A percentile compares a stretch with the other conserved stretches of the same genome.
Conservation (phyloP, 495 filamentous ascomycete species). For the Trichoderma gamsii region DNA sequence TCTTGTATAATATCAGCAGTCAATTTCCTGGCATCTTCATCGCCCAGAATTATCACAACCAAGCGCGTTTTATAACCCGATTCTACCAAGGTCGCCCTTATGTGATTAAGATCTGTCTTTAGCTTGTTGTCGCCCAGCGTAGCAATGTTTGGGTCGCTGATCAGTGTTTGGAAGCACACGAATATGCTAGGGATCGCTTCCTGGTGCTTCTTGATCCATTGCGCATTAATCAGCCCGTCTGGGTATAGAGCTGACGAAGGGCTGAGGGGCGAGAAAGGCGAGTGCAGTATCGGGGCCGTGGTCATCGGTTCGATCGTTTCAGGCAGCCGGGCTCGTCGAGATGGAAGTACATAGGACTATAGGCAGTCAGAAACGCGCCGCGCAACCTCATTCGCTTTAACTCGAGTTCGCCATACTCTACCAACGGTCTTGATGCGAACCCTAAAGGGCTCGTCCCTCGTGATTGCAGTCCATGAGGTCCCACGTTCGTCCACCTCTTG, state of each 20-base stretch:
- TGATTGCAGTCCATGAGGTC: conserved; percentile 49
- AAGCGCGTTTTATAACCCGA: conserved; percentile 69
- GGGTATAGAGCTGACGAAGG: conserved; percentile 75
- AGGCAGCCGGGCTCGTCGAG: conserved; percentile 44
- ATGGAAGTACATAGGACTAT: conserved; percentile 46
- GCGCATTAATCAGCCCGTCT: conserved; percentile 73
- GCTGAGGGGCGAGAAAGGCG: conserved; percentile 79
- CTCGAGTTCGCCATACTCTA: conserved; percentile 51
- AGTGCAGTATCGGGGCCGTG: conserved; percentile 58
- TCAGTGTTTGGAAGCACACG: conserved; percentile 66
- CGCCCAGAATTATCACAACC: conserved; percentile 70
- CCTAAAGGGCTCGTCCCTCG: conserved; percentile 34
- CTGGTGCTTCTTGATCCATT: conserved; percentile 85
- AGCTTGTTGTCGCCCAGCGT: conserved; percentile 77
- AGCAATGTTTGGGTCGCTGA: conserved; percentile 60
- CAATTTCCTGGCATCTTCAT: conserved; percentile 53
- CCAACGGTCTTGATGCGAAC: conserved; percentile 62
- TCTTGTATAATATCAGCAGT: conserved; percentile 59
- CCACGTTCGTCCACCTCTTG: conserved; percentile 52
- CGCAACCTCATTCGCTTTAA: not conserved
- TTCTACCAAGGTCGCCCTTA: conserved; percentile 57
- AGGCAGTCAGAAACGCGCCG: conserved; percentile 17
- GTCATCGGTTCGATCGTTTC: conserved; percentile 35
- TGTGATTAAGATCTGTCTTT: conserved; percentile 75
- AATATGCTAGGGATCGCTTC: conserved; percentile 70